Conservation (phyloP, 306 rosid genomes). For the Malus fusca region DNA sequence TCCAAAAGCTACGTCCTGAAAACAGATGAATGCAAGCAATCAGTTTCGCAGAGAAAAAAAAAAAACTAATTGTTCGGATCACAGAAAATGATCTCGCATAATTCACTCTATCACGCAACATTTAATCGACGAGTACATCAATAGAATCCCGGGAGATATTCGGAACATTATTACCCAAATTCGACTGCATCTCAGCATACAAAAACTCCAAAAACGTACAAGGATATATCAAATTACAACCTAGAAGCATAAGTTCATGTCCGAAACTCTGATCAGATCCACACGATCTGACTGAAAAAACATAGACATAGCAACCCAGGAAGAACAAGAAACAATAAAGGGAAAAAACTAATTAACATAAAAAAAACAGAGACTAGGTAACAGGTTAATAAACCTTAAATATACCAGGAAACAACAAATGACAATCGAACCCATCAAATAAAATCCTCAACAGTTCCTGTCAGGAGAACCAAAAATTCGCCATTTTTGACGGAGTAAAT, state of each 20-base stretch:
- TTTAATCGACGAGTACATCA: background rate
- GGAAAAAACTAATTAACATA: background rate
- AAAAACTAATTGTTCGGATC: background rate
- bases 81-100: background rate
- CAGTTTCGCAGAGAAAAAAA: background rate
- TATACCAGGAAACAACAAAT: background rate
- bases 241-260: conserved; percentile 1
- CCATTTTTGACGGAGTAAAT: background rate
- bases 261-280: conserved; percentile 25
- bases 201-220: background rate
- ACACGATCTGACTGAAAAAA: background rate
- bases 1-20: conserved; percentile 28
- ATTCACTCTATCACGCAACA: background rate
- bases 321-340: background rate
- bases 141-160: background rate
- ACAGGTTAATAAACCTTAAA: conserved; percentile 1
- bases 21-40: conserved; percentile 5
- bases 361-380: background rate
- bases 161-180: background rate
- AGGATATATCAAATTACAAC: background rate
- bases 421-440: background rate
- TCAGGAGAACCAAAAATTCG: background rate
- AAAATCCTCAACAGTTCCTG: background rate
- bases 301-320: background rate
- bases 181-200: background rate